Evolutionary conservation across 768 basidiomycete genomes (phyloP).

Genomic region (Solioccasus polychromus): DNA sequence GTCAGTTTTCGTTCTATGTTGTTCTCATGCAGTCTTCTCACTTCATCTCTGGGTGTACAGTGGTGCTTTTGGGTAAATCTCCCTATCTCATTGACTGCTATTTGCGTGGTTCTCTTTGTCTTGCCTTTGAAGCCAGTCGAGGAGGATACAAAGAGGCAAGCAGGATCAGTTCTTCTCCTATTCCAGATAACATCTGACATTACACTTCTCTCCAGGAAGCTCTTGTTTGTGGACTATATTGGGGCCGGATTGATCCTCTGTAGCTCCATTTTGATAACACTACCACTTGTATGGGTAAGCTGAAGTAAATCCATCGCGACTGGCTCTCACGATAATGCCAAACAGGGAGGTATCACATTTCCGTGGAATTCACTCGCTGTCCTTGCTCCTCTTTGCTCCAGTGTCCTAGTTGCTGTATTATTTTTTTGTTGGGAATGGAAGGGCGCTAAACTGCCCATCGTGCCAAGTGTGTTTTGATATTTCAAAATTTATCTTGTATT

Average conservation of each 20-base stretch:
- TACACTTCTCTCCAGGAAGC: constrained; percentile 44
- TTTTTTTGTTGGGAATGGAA: constrained; percentile 78
- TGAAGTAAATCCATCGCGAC: not conserved
- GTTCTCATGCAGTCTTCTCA: not conserved
- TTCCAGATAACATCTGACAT: not conserved
- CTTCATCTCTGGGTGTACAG: constrained; percentile 23
- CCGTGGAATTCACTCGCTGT: constrained; percentile 70
- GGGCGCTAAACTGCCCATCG: constrained; percentile 64
- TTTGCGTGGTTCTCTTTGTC: constrained; percentile 55
- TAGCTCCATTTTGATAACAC: constrained; percentile 59
- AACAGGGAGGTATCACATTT: constrained; percentile 69
- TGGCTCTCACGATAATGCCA: constrained; percentile 1
- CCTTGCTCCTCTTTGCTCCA: constrained; percentile 54
- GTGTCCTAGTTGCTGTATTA: constrained; percentile 47
- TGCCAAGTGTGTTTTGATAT: constrained; percentile 51
- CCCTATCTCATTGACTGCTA: constrained; percentile 52
- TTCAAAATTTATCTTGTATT: too few species aligned
- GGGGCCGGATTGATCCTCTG: constrained; percentile 57
- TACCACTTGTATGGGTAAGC: constrained; percentile 71
- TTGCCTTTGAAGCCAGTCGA: constrained; percentile 66
- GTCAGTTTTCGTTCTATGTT: constrained; percentile 36
- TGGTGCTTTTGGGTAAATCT: constrained; percentile 79
- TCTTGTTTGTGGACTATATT: constrained; percentile 61
- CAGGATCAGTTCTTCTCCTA: not conserved
- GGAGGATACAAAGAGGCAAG: constrained; percentile 53